Evolutionary conservation across 768 basidiomycete species (phyloP).

Genomic region (Psilocybe tampanensis): DNA sequence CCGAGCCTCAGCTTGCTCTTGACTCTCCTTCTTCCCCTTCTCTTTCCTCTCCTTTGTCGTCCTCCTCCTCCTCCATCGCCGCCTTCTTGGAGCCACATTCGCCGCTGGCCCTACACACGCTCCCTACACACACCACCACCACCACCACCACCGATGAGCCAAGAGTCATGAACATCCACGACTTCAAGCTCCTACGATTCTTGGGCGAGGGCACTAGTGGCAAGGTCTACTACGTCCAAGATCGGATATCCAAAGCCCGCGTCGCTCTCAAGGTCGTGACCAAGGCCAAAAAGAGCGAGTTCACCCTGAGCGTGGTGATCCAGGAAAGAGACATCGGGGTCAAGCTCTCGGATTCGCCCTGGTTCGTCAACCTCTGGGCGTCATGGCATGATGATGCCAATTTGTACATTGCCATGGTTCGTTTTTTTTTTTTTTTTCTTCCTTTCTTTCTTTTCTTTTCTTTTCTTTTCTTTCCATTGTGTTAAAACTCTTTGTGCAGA

Average conservation of each 20-base stretch:
- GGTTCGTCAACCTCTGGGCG: slow-evolving; percentile 23
- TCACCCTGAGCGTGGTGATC: slow-evolving; percentile 16
- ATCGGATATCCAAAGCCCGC: slow-evolving; percentile 20
- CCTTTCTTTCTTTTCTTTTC: no score
- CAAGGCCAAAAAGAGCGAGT: slow-evolving; percentile 18
- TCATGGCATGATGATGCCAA: slow-evolving; percentile 25
- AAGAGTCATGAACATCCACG: slow-evolving; percentile 12
- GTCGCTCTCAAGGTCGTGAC: slow-evolving; percentile 34
- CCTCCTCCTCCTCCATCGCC: no score
- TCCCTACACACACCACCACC: no score
- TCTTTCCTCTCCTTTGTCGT: neutral
- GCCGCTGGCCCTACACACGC: neutral
- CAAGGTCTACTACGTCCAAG: slow-evolving; percentile 29
- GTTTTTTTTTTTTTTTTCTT: slow-evolving; percentile 1
- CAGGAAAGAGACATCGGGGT: slow-evolving; percentile 22
- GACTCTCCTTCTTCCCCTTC: neutral
- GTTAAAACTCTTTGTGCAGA: slow-evolving; percentile 12
- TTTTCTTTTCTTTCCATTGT: no score
- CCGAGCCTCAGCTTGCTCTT: neutral
- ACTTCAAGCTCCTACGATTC: slow-evolving; percentile 25
- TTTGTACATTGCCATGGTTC: slow-evolving; percentile 28
- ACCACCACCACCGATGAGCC: slow-evolving; percentile 1
- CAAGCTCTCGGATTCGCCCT: slow-evolving; percentile 23
- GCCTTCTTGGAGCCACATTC: no score
- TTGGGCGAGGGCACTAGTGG: slow-evolving; percentile 30